Evolutionary conservation across 1,139 yeast species (phyloP).

Genomic region (Pichia sp.): DNA sequence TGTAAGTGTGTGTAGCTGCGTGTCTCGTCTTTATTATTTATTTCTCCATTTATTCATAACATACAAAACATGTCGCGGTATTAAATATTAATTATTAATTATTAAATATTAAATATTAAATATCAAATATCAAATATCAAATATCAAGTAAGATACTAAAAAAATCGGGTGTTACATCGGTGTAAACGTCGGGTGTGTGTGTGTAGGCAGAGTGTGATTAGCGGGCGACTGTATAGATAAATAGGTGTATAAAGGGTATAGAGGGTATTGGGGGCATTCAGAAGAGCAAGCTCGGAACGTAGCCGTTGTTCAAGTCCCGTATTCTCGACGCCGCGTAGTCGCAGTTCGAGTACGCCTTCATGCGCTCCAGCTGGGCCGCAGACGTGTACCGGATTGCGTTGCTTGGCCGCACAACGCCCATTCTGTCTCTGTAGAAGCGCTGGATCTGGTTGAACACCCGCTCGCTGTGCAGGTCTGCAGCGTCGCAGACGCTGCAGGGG

Average conservation of each 20-base stretch:
- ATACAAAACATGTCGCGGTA: not conserved
- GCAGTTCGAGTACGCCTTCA: conserved; percentile 9
- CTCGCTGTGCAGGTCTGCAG: not conserved
- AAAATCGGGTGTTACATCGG: too few species aligned
- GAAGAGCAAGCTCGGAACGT: not conserved
- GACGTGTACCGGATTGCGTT: conserved; percentile 6
- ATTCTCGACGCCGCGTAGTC: not conserved
- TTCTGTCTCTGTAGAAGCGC: not conserved
- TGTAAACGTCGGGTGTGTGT: not conserved
- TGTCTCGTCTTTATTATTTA: not conserved
- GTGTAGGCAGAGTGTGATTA: too few species aligned
- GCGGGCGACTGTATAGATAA: not conserved
- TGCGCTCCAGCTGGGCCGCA: conserved; percentile 15
- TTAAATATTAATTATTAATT: not conserved
- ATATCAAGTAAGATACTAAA: too few species aligned
- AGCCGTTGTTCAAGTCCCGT: not conserved
- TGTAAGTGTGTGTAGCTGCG: conserved; percentile 27
- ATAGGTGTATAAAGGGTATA: not conserved
- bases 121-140: too few species aligned
- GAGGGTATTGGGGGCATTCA: not conserved
- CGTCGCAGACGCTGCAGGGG: not conserved
- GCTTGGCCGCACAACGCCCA: not conserved
- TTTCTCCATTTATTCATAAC: conserved; percentile 11
- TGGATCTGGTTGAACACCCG: not conserved
- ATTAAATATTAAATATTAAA: too few species aligned